Evolutionary conservation across 2,329 filamentous ascomycete genomes (phyloP), one percentile per base, ranked within the genome.

Genomic region (Penicillium olsonii): DNA sequence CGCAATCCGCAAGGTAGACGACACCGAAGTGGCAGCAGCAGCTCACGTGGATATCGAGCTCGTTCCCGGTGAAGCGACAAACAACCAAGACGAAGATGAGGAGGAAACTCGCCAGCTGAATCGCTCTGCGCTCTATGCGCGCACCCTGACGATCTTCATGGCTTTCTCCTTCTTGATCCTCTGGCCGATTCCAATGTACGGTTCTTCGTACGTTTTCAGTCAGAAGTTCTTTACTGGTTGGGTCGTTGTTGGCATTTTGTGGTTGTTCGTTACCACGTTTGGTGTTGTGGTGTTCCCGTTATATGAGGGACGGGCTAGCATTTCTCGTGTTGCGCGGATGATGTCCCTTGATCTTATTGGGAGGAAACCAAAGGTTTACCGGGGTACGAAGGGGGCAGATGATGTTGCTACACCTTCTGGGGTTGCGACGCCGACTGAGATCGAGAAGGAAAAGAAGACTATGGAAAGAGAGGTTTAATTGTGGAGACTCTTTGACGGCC

Each of bases 141-240:
- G 81, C 42, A 75, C 71, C 26, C 67, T 84, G 54, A 88, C 85
- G 1, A 75, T 84, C 9, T 68, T 80, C 56, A 77, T 90, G 74
- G 88, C 89, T 0, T 53, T 95, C 0, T 79, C 83, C 0, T 76
- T 95, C 48, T 75, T 96, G 0, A 78, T 96, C 2, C 80, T 96
- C 14, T 96, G 91, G 90, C 91, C 92, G 0, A 92, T 96, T 81
- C 91, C 91, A 1, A 85, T 96, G 84, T 96, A 94, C 65, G 91
- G 90, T 10, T 79, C 80, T 0, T 82, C 82, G 1, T 96, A 96
- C 66, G 81, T 96, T 45, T 95, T 94, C 72, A 84, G 80, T 68
- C 87, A 89, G 76, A 78, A 78, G 19, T 94, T 94, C 76, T 94
- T 92, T 71, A 89, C 87, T 0, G 88, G 88, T 38, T 92, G 88